Evolutionary conservation across 2,329 filamentous ascomycete species (phyloP), one percentile per base, ranked within the genome.

Genomic region (Dactylonectria estremocensis): DNA sequence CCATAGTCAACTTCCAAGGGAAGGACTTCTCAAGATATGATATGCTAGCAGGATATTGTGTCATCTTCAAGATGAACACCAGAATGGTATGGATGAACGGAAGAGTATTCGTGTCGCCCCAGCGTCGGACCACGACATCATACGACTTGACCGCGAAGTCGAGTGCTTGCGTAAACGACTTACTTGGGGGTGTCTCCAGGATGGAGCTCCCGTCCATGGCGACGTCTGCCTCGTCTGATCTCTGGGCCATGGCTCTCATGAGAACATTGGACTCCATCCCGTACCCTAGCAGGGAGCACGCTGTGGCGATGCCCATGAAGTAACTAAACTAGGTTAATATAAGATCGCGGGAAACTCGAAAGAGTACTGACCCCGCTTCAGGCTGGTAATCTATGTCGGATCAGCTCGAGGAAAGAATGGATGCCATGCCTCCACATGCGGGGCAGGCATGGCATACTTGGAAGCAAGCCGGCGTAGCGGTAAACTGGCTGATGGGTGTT

Each of bases 341-440:
- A 22, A 2, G 35, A 7, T 31, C 11, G 54, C 46, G 0, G 24
- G 10, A 24, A 13, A 7, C n/a, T 24, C 16, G 33, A n/a, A 22
- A 43, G 6, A 55, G 11, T 45, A 72, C 76, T 63, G 59, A 80
- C 80, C 87, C 87, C 14, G 80, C 72, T 55, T 87, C 83, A 22
- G 86, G 76, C 89, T 0, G 95, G 95, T 0, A 97, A 83, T 2
- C 91, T 88, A 70, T 93, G 90, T 0, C 94, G 86, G 0, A 97
- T 80, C 0, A 97, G 79, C 71, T 97, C 94, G 0, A 97, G 84
- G 64, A 96, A 96, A 0, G 90, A 91, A 76, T 97, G 94, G 3
- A 98, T 98, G 0, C 93, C 95, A 73, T 97, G 93, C 0, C 94
- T 87, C 96, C 95, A 98, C 93, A 98, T 96, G 0, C 95, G 85